Base-by-base conservation (phyloP, 495 filamentous ascomycete species). In the Talaromyces liani region DNA sequence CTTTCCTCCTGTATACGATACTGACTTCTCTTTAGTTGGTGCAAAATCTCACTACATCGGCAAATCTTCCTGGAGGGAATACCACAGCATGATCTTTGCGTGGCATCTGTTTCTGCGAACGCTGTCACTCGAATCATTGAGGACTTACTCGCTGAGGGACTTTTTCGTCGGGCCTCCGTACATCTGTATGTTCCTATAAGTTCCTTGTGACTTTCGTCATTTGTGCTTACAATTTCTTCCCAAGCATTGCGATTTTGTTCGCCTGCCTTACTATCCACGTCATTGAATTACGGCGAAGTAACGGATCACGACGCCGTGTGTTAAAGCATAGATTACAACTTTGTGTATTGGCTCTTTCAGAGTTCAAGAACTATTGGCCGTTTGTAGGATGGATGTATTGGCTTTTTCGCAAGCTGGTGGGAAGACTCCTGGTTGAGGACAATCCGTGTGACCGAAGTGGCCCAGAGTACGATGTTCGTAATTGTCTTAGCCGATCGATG, bases 291-390 rank as follows among this genome's bases (percentile, higher is more conserved):
- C 54, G 54, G 54, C 54, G 54, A 57, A 57, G 54, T 57, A 25
- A 57, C 18, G 54, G 54, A 57, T 29, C 54, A 57, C 54, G 54
- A 57, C 54, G 54, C 54, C 54, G 54, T 18, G 54, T 57, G 54
- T 57, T 57, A 57, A 57, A 57, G 54, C 54, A 57, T 57, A 57
- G 25, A 4, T 29, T 57, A 57, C 54, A 57, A 57, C 54, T 57
- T 29, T 57, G 54, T 57, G 54, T 57, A 57, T 25, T 57, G 54
- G 54, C 54, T 57, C 54, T 57, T 57, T 57, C 54, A 57, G 54
- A 57, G 54, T 57, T 57, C 54, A 57, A 57, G 54, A 57, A 57
- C 54, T 57, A 57, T 57, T 57, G 54, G 54, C 54, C 54, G 54
- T 57, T 57, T 57, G 54, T 57, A 4, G 54, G 54, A 8, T 57